Base-by-base conservation (phyloP, 78 protist genomes). In the Dictyostelium brefeldianum region DNA sequence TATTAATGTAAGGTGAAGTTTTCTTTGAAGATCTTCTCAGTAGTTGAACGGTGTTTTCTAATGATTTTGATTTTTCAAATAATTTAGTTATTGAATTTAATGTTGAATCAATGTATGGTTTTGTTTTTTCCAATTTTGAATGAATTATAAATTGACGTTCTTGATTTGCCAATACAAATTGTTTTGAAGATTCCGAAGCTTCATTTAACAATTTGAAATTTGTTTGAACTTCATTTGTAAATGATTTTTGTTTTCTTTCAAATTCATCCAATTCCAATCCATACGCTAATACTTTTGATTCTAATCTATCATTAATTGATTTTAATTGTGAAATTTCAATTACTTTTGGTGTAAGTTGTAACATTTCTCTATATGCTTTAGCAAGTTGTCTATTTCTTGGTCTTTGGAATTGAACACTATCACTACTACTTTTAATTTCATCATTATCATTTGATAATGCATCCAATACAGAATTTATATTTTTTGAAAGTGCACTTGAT, bases 11-110 rank as follows among this genome's bases (percentile, higher is more conserved):
- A n/a, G 81, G 57, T 14, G 50, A 50, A 4, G 31, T 51, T 71
- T 85, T 85, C 15, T 46, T 73, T 15, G 36, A 9, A 36, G 43
- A 36, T 80, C 92, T 71, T 78, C 74, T 85, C 6, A 85, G 29
- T 3, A 85, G 15, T 51, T 85, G 92, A 5, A 75, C 92, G 2
- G 79, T 59, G 9, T 85, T 70, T 75, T 85, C 92, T n/a, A 85
- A 47, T 14, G 27, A 14, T 62, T 85, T 85, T 2, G 92, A 73
- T 62, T 59, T 85, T 47, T 85, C 81, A 51, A 73, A 85, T 10
- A 85, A 20, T 5, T 54, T 51, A 11, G 78, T 54, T 27, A 75
- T 56, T 5, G 71, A 36, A 18, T 59, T 74, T 10, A 75, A 5
- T 1, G 67, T 67, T 11, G 67, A 57, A 27, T 85, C 92, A 6